Percentiles rank a stretch among this genome's conserved stretches.
Evolutionary conservation across 257 asterid species (phyloP).

Genomic region (Phtheirospermum japonicum): DNA sequence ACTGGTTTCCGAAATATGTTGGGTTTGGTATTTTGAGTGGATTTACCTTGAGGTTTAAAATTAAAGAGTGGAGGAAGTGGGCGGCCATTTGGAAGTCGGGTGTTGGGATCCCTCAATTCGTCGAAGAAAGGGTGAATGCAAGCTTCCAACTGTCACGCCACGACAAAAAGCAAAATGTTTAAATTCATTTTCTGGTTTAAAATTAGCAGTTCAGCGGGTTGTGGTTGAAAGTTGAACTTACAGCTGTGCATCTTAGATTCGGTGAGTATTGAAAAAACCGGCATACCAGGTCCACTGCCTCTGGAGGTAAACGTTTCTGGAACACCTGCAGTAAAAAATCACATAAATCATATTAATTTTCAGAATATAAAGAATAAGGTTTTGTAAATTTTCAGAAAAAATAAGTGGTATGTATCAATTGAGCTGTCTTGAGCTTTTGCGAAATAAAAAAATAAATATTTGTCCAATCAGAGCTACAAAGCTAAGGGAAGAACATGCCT

Average conservation of each 20-base stretch:
- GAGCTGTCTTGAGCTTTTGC: slow-evolving; percentile 11
- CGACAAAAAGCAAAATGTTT: slow-evolving; percentile 19
- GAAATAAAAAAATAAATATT: background rate
- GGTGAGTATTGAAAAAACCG: slow-evolving; percentile 97
- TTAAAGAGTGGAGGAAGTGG: slow-evolving; percentile 97
- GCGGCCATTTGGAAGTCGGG: slow-evolving; percentile 93
- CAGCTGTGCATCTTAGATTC: slow-evolving; percentile 95
- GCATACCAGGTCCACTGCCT: slow-evolving; percentile 91
- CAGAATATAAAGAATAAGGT: too few species aligned
- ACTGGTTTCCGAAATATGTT: background rate
- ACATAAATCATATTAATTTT: slow-evolving; percentile 16
- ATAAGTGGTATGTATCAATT: background rate
- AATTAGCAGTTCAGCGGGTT: slow-evolving; percentile 22
- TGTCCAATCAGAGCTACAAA: slow-evolving; percentile 4
- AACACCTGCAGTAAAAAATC: slow-evolving; percentile 60
- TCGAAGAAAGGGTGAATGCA: slow-evolving; percentile 96
- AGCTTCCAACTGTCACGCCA: slow-evolving; percentile 79
- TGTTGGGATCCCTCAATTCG: slow-evolving; percentile 79
- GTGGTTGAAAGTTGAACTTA: slow-evolving; percentile 46
- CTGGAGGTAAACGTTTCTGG: slow-evolving; percentile 97
- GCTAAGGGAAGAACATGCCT: slow-evolving; percentile 44
- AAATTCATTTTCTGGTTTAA: slow-evolving; percentile 2
- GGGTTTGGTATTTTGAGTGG: slow-evolving; percentile 5
- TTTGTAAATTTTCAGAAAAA: background rate
- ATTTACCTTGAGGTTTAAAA: slow-evolving; percentile 82